Evolutionary conservation across 192 early-diverging fungal species (phyloP), one percentile per base, ranked within the genome.

Genomic region (Coemansia sp.): DNA sequence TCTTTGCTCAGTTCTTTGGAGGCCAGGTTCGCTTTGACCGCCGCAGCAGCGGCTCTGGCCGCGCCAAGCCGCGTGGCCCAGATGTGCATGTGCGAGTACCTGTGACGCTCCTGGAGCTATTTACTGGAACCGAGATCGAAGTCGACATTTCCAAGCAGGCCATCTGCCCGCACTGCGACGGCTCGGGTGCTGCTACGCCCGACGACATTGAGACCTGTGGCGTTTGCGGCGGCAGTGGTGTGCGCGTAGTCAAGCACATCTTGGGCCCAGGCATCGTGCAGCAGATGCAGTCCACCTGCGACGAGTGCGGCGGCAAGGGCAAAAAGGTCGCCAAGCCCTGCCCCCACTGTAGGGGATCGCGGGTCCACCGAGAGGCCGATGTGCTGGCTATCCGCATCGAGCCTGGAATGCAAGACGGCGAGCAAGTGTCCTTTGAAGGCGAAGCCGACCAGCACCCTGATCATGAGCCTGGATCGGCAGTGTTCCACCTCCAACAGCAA

Each of bases 371-470:
- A 24, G 92, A 90, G 42, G 87, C 86, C 26, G 92, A 94, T 59
- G 87, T 90, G 62, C 76, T 97, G 43, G 86, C 91, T 0, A 76
- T 97, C 34, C 77, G 82, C 33, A 70, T 98, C 36, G 94, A 96
- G 60, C 87, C 86, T 16, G 97, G 96, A 39, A 92, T 95, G 89
- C 61, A 65, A 14, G 89, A 95, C 71, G 90, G 88, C 14, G 80
- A 89, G 34, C 43, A 70, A 31, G 85, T 94, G 53, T 81, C 81
- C 20, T 91, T 98, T 72, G 97, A 98, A 45, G 83, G 89, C 37
- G 96, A 95, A 76, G 90, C 82, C 13, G 95, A 99, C 77, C 91
- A 97, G 79, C 84, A 85, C 21, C 97, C 97, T 10, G 97, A 98
- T 62, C 77, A 85, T 13, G 84, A 90, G 42, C 88, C 96, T 10